Evolutionary conservation across 148 eudicot species (phyloP), one percentile per base, ranked within the genome.

Genomic region (Camellia granthamiana): DNA sequence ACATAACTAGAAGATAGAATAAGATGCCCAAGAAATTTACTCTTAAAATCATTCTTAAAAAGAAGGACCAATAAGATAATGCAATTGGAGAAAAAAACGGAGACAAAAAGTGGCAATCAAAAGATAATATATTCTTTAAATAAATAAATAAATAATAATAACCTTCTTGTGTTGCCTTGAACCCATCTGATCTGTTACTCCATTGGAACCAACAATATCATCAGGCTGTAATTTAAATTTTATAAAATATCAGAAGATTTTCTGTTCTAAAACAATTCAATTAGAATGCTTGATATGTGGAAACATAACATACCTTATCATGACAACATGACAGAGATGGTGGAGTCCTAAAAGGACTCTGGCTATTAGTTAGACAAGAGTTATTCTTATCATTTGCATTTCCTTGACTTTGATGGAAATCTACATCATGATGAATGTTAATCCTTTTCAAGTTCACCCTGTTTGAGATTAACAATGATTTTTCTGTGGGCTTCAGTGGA

Each of bases 111-210:
- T n/a, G 23, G 60, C 3, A 61, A 43, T 44, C 38, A 13, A 21
- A 67, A 80, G 41, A 38, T 15, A 59, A 61, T 10, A 11, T 11
- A 4, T 43, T 65, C 60, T 19, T 63, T 38, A 59, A 56, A 41
- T 30, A 30, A 30, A 41, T 30, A 30, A 30, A 30, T 30, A 30
- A 30, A 30, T 30, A 30, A 30, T 30, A 30, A 30, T 30, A 30
- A 93, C 98, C 97, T 91, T 96, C 88, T 93, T 93, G 76, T 96
- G 94, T 46, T 91, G 95, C 84, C 92, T 87, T 76, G 88, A 84
- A 80, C 89, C 92, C 43, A 69, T 77, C 80, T 88, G 84, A 80
- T 86, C 87, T 75, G 79, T 80, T 75, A 82, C 69, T 74, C 81
- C 83, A 60, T 79, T 78, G 74, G 67, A 69, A 64, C 62, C 83